These are phyloP conservation scores for Urostyla sp. DNA, from an alignment of 73 alveolate genomes.

Conservation along the genomic window DNA sequence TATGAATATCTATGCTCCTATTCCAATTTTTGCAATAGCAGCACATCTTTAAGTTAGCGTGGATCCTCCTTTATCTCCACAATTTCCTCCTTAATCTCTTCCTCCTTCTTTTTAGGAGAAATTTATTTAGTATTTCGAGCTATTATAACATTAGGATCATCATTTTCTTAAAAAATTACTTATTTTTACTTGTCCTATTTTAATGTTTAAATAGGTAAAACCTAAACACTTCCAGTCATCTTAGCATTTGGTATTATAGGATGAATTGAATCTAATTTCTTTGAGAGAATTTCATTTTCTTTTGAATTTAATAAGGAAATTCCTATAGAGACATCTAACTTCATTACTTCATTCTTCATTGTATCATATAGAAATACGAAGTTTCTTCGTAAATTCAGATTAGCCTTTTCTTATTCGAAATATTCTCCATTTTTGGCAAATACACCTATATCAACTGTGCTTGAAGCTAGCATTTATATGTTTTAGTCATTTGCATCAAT, in stretches of 20 bases:
- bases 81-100: background rate
- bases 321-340: slow-evolving; percentile 56
- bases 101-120: background rate
- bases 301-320: slow-evolving; percentile 27
- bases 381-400: slow-evolving; percentile 53
- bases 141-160: slow-evolving; percentile 6
- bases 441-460: slow-evolving; percentile 24
- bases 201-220: background rate
- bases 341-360: slow-evolving; percentile 51
- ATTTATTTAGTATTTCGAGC: background rate
- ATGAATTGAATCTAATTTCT: slow-evolving; percentile 17
- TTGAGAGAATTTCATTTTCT: background rate
- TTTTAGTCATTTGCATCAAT: slow-evolving; percentile 43
- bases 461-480: slow-evolving; percentile 48
- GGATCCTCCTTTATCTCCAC: background rate
- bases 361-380: slow-evolving; percentile 45
- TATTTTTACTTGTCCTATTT: background rate
- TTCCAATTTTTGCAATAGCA: background rate
- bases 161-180: slow-evolving; percentile 19
- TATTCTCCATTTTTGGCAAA: slow-evolving; percentile 11
- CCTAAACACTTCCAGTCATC: slow-evolving; percentile 13
- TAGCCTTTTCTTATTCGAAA: slow-evolving; percentile 22
- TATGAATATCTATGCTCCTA: slow-evolving; percentile 22
- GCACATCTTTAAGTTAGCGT: background rate
- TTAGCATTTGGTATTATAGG: slow-evolving; percentile 38